phyloP scores from a whole-genome alignment of 306 rosid species.

The Cicer yamashitae region DNA sequence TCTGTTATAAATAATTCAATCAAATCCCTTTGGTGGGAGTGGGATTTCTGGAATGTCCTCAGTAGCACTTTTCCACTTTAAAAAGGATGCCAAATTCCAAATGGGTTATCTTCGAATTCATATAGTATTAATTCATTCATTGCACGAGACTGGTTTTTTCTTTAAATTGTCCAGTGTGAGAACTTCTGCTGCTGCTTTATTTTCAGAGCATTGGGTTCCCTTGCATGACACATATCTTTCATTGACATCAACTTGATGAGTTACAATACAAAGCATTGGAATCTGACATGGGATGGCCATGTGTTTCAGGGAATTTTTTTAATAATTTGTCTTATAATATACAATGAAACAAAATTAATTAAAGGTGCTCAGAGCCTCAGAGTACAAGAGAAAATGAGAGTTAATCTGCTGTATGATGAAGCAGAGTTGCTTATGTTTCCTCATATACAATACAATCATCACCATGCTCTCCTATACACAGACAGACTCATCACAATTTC shows the following conservation, averaged over 20 bases:
- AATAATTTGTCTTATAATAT: constrained; percentile 10
- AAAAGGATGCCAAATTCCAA: constrained; percentile 52
- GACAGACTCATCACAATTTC: constrained; percentile 61
- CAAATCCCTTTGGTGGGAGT: constrained; percentile 13
- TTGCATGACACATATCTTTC: constrained; percentile 60
- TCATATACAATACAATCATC: constrained; percentile 29
- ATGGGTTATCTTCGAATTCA: constrained; percentile 44
- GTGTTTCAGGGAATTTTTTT: constrained; percentile 49
- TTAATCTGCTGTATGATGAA: constrained; percentile 35
- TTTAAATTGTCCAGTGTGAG: constrained; percentile 38
- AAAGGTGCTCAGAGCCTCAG: constrained; percentile 41
- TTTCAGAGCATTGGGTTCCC: constrained; percentile 54
- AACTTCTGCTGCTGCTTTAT: constrained; percentile 41
- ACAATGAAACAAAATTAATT: constrained; percentile 49
- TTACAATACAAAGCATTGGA: constrained; percentile 56
- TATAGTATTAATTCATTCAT: constrained; percentile 29
- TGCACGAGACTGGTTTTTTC: background rate
- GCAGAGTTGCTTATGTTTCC: constrained; percentile 52
- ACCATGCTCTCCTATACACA: constrained; percentile 56
- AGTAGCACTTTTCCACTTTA: constrained; percentile 43
- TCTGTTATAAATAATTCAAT: constrained; percentile 39
- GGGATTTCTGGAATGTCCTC: constrained; percentile 39
- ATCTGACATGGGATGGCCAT: constrained; percentile 69
- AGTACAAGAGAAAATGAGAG: background rate
- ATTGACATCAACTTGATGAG: constrained; percentile 53